Percentiles rank a stretch among this genome's conserved stretches.
phyloP scores from a whole-genome alignment of 164 flowering plant genomes.

The Magnolia kwangsiensis region DNA sequence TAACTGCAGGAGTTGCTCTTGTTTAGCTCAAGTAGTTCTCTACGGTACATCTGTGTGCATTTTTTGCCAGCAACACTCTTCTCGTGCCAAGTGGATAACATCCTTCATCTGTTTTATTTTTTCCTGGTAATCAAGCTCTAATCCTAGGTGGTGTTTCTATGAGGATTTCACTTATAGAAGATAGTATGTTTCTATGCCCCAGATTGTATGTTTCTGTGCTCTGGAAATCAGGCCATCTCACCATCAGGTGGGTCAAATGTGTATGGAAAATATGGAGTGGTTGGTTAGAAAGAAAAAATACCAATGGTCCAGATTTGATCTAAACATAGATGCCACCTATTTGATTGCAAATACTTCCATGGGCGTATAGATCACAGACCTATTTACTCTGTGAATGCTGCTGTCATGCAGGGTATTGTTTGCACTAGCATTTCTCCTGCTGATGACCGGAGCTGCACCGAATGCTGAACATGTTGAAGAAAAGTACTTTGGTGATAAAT shows the following conservation, averaged over 20 bases:
- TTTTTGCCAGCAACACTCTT: slow-evolving; percentile 60
- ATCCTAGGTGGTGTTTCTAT: background rate
- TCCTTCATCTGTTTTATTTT: slow-evolving; percentile 65
- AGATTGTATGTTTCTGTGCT: no score
- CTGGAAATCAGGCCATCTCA: no score
- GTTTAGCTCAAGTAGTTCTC: slow-evolving; percentile 62
- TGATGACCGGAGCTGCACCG: slow-evolving; percentile 81
- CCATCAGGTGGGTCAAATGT: no score
- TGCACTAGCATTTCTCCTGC: slow-evolving; percentile 70
- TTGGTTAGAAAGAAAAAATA: no score
- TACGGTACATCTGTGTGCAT: slow-evolving; percentile 71
- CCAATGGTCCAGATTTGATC: no score
- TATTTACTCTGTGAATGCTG: background rate
- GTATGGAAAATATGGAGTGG: no score
- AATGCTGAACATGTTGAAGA: slow-evolving; percentile 67
- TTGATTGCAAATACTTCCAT: no score
- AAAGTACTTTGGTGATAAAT: slow-evolving; percentile 54
- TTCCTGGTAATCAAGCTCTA: slow-evolving; percentile 61
- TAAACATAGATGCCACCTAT: no score
- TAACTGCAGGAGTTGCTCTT: slow-evolving; percentile 62
- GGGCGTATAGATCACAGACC: background rate
- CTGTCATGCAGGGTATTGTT: slow-evolving; percentile 66
- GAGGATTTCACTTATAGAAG: background rate
- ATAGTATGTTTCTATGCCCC: no score
- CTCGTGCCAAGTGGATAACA: slow-evolving; percentile 54